Evolutionary conservation across 163 green algal genomes (phyloP).

Genomic region (Scenedesmus sp.): DNA sequence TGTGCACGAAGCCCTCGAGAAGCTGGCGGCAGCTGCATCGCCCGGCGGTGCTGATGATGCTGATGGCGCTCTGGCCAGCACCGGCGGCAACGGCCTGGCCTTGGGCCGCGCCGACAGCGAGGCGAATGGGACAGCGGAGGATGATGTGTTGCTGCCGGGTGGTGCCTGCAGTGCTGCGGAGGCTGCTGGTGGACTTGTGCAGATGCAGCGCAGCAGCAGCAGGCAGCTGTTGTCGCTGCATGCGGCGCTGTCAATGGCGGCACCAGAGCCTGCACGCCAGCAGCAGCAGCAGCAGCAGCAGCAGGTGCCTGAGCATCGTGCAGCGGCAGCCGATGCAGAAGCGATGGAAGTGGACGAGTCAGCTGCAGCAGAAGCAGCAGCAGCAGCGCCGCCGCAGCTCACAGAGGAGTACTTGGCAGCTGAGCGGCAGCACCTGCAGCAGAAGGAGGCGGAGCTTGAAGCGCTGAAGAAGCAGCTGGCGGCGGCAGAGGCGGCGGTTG

Average conservation of each 20-base stretch:
- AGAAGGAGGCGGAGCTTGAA: background rate
- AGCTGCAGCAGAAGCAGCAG: conserved; percentile 14
- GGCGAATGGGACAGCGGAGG: background rate
- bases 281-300: conserved; percentile 23
- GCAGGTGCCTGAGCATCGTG: background rate
- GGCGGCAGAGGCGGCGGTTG: background rate
- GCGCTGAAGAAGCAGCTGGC: background rate
- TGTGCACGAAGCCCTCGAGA: background rate
- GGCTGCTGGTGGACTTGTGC: background rate
- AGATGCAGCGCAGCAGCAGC: conserved; percentile 32
- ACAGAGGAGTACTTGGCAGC: background rate
- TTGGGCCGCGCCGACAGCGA: background rate
- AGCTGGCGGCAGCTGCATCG: background rate
- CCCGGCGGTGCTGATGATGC: background rate
- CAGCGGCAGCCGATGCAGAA: background rate
- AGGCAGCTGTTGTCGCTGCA: background rate
- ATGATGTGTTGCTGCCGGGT: background rate
- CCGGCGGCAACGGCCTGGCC: background rate
- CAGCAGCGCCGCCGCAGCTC: background rate
- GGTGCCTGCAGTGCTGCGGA: background rate
- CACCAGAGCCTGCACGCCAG: background rate
- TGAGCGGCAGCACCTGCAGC: conserved; percentile 27
- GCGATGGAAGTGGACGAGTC: background rate
- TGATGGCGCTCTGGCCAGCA: background rate
- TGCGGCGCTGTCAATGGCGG: background rate